Evolutionary conservation across 805 yeast genomes (phyloP).

Genomic region (Candida boleticola): DNA sequence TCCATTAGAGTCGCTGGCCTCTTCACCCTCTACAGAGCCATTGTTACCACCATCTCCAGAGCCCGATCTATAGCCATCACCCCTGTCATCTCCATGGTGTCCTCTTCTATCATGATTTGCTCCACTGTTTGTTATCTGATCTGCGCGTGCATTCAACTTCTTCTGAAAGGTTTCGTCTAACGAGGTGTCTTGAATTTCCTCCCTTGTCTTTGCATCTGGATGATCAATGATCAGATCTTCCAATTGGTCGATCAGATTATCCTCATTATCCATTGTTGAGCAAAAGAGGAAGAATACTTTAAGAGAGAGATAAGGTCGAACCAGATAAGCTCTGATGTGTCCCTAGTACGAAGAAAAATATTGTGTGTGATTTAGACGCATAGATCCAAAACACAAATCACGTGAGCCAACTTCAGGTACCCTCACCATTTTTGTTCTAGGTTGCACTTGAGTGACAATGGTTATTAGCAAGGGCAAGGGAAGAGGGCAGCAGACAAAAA

Average conservation of each 20-base stretch:
- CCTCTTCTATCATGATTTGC: not conserved
- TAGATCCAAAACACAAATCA: too few relatives aligned
- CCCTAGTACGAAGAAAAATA: too few relatives aligned
- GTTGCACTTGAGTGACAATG: too few relatives aligned
- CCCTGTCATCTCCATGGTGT: not conserved
- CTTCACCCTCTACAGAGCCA: not conserved
- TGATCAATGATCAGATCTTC: slow-evolving; percentile 48
- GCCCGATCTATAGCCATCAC: not conserved
- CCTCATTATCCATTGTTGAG: slow-evolving; percentile 14
- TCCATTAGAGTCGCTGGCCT: slow-evolving; percentile 4
- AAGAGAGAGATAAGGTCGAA: too few relatives aligned
- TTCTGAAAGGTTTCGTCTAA: slow-evolving; percentile 42
- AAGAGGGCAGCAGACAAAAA: too few relatives aligned
- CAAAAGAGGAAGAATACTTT: too few relatives aligned
- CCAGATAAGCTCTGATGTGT: too few relatives aligned
- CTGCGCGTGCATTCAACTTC: slow-evolving; percentile 41
- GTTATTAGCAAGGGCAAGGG: too few relatives aligned
- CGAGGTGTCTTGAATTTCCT: slow-evolving; percentile 26
- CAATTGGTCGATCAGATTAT: slow-evolving; percentile 40
- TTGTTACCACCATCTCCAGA: slow-evolving; percentile 2
- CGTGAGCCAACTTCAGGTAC: too few relatives aligned
- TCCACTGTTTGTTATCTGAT: slow-evolving; percentile 22
- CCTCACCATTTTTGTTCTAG: too few relatives aligned
- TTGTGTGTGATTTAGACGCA: too few relatives aligned
- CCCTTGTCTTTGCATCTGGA: slow-evolving; percentile 32